Conservation (phyloP, 139 green algal genomes). For the Closterium sp. region DNA sequence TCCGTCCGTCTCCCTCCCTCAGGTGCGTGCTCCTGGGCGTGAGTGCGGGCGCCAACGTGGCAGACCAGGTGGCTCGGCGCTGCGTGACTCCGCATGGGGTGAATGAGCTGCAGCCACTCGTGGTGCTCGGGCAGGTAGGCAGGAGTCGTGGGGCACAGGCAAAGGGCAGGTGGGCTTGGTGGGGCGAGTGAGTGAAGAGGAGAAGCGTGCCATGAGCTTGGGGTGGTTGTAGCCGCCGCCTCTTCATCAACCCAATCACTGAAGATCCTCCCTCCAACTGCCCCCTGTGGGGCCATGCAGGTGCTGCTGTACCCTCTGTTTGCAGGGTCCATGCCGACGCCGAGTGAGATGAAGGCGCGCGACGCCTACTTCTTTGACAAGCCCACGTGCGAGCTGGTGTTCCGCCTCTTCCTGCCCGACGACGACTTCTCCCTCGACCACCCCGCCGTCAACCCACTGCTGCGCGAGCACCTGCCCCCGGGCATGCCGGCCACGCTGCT, state of each 20-base stretch:
- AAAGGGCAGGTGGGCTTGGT: neutral
- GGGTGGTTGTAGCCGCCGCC: neutral
- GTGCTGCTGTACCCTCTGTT: slow-evolving; percentile 40
- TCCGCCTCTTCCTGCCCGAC: slow-evolving; percentile 18
- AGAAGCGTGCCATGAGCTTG: neutral
- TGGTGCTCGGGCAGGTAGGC: slow-evolving; percentile 16
- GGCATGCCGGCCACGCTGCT: slow-evolving; percentile 33
- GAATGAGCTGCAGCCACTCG: slow-evolving; percentile 7
- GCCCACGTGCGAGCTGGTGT: slow-evolving; percentile 27
- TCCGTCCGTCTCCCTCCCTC: neutral
- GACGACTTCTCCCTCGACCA: slow-evolving; percentile 25
- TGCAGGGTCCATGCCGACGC: slow-evolving; percentile 10
- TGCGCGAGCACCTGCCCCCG: neutral
- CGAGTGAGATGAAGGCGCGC: slow-evolving; percentile 7
- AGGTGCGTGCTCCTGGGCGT: slow-evolving; percentile 27
- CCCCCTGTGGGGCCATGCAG: neutral
- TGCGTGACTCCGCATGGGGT: neutral
- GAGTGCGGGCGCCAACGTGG: slow-evolving; percentile 26
- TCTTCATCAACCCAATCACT: no score
- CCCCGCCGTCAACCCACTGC: slow-evolving; percentile 22
- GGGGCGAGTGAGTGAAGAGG: no score
- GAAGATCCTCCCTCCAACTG: neutral
- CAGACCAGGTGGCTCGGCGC: slow-evolving; percentile 28
- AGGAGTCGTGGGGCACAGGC: neutral
- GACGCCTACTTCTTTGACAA: slow-evolving; percentile 30